Evolutionary conservation across 2,329 filamentous ascomycete species (phyloP), one percentile per base, ranked within the genome.

Genomic region (Hypoxylon sp.): DNA sequence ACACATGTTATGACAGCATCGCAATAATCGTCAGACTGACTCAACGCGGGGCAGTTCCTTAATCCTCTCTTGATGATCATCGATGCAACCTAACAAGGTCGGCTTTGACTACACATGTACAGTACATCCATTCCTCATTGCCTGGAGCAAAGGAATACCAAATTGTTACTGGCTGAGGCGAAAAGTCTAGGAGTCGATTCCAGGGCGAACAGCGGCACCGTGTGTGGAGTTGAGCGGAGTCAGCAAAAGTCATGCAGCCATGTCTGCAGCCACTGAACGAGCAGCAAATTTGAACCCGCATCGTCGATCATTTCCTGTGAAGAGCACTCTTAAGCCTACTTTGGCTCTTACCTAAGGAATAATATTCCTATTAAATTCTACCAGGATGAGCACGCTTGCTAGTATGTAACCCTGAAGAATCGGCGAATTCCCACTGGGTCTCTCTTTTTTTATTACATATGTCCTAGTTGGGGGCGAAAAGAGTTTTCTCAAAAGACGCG

Each of bases 231-330:
- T 56, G 46, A 48, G 71, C 67, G 67, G 72, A 73, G 71, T 70
- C 69, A 73, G 69, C 69, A 66, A 70, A 71, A 73, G 72, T 74
- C 71, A 74, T 73, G 72, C 72, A 72, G 64, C 57, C 64, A 10
- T 56, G 33, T 55, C 56, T 68, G 13, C 66, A 67, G 46, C 72
- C 72, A 74, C 64, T 73, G 37, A 67, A 35, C 37, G 63, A 59
- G 22, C 61, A 66, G 67, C 63, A 72, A 73, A 70, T 69, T 65
- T 69, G 44, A 69, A 56, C 68, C 54, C 59, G 69, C 69, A 65
- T 64, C 22, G 71, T 67, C 67, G 72, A 74, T 74, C 72, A 49
- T 61, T 71, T 50, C 64, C 59, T 27, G 33, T 46, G 51, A 61
- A 31, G 30, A 35, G 40, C 30, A 48, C 49, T 22, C 22, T 63